These are phyloP conservation scores for Epichloe elymi DNA, from an alignment of 2,329 filamentous ascomycete species.

Conservation along the genomic window DNA sequence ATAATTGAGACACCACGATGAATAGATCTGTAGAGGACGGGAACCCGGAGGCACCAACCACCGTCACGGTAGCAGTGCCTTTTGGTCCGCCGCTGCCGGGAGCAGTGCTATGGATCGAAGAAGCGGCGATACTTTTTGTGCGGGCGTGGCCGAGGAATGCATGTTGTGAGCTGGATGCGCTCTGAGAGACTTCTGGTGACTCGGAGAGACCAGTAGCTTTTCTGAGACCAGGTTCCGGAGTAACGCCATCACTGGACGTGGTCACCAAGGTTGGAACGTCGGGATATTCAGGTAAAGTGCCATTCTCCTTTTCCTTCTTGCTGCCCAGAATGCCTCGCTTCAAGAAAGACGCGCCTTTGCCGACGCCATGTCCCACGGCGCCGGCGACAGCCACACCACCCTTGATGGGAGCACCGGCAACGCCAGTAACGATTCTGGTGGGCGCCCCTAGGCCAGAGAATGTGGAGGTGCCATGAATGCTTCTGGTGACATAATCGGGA, in stretches of 20 bases:
- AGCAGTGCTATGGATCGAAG: slow-evolving; percentile 53
- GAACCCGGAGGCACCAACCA: slow-evolving; percentile 69
- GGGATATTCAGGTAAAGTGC: slow-evolving; percentile 27
- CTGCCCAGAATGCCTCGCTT: slow-evolving; percentile 68
- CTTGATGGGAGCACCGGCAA: slow-evolving; percentile 84
- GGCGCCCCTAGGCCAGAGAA: slow-evolving; percentile 82
- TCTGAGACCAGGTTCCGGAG: slow-evolving; percentile 24
- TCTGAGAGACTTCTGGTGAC: slow-evolving; percentile 17
- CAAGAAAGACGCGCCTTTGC: slow-evolving; percentile 83
- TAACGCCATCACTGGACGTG: slow-evolving; percentile 21
- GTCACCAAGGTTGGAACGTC: slow-evolving; percentile 24
- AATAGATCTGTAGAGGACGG: slow-evolving; percentile 68
- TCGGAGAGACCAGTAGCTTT: slow-evolving; percentile 26
- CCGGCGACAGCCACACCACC: slow-evolving; percentile 67
- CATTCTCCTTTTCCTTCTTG: slow-evolving; percentile 51
- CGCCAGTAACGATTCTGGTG: slow-evolving; percentile 72
- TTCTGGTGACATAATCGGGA: slow-evolving; percentile 76
- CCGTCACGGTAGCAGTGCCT: slow-evolving; percentile 67
- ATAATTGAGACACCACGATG: slow-evolving; percentile 54
- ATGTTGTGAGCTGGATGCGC: slow-evolving; percentile 15
- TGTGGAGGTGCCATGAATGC: slow-evolving; percentile 80
- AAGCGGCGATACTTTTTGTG: slow-evolving; percentile 46
- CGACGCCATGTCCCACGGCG: slow-evolving; percentile 62
- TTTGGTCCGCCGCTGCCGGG: slow-evolving; percentile 42
- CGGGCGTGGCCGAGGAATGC: slow-evolving; percentile 29